Conservation (phyloP, 106 monocot species). For the Platanthera zijinensis region DNA sequence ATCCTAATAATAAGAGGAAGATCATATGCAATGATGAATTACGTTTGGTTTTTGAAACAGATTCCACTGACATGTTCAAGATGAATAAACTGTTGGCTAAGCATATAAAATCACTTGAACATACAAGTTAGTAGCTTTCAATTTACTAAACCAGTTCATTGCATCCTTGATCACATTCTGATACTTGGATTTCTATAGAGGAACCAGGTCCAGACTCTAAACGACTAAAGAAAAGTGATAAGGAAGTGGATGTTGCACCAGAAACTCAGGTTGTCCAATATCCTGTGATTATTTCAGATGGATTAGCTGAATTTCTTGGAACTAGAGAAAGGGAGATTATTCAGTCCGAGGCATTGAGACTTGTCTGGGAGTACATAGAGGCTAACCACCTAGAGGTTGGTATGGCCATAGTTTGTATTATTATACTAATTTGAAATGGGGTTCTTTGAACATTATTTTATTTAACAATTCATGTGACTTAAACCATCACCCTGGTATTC, state of each 20-base stretch:
- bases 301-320: constrained; percentile 61
- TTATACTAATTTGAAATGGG: background rate
- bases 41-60: constrained; percentile 87
- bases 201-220: constrained; percentile 46
- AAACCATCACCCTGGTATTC: background rate
- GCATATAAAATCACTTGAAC: constrained; percentile 68
- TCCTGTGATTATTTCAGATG: constrained; percentile 60
- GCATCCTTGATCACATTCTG: background rate
- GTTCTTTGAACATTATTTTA: background rate
- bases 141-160: background rate
- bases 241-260: constrained; percentile 30
- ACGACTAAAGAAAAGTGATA: constrained; percentile 35
- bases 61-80: constrained; percentile 95
- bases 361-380: constrained; percentile 85
- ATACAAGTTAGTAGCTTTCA: constrained; percentile 32
- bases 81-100: constrained; percentile 93
- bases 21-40: constrained; percentile 94
- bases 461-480: background rate
- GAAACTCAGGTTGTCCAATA: constrained; percentile 21
- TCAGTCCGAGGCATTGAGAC: constrained; percentile 58
- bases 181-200: constrained; percentile 32
- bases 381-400: constrained; percentile 67
- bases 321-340: constrained; percentile 73
- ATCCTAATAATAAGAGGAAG: constrained; percentile 91
- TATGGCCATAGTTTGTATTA: background rate